These are phyloP conservation scores for Myriosclerotinia duriaeana DNA, from an alignment of 2,329 filamentous ascomycete species.

Conservation along the genomic window DNA sequence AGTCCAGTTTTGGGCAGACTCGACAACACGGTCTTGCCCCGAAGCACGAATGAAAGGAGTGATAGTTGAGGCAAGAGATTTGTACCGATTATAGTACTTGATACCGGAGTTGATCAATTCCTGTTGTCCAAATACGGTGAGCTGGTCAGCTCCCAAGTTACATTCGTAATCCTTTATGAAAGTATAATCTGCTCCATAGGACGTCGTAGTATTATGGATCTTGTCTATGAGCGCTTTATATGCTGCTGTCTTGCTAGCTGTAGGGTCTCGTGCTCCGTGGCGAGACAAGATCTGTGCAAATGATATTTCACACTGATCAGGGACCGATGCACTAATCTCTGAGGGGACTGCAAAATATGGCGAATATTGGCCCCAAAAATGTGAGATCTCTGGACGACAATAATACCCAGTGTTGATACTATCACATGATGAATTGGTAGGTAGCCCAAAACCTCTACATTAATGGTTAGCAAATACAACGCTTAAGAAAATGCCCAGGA, in stretches of 20 bases:
- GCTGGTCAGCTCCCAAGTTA: constrained; percentile 64
- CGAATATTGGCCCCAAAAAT: constrained; percentile 79
- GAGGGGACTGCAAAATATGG: constrained; percentile 78
- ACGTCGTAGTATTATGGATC: constrained; percentile 58
- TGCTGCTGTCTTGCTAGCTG: constrained; percentile 59
- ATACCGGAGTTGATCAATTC: constrained; percentile 73
- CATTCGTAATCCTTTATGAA: constrained; percentile 75
- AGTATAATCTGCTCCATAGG: constrained; percentile 61
- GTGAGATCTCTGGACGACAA: constrained; percentile 40
- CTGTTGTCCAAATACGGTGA: constrained; percentile 66
- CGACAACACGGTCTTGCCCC: constrained; percentile 67
- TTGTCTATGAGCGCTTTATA: constrained; percentile 65
- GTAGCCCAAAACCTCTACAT: constrained; percentile 27
- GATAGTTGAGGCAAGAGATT: constrained; percentile 54
- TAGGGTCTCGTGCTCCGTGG: constrained; percentile 83
- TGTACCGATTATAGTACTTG: constrained; percentile 74
- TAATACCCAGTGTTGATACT: constrained; percentile 37
- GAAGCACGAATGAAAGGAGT: constrained; percentile 72
- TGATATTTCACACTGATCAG: constrained; percentile 68
- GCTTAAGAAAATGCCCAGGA: neutral
- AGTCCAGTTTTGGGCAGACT: constrained; percentile 74
- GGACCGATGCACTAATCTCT: constrained; percentile 58
- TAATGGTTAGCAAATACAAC: constrained; percentile 20
- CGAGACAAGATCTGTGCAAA: constrained; percentile 81
- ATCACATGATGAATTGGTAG: constrained; percentile 35